Evolutionary conservation across 75 land plant genomes (phyloP).

Genomic region (Pinus taeda): DNA sequence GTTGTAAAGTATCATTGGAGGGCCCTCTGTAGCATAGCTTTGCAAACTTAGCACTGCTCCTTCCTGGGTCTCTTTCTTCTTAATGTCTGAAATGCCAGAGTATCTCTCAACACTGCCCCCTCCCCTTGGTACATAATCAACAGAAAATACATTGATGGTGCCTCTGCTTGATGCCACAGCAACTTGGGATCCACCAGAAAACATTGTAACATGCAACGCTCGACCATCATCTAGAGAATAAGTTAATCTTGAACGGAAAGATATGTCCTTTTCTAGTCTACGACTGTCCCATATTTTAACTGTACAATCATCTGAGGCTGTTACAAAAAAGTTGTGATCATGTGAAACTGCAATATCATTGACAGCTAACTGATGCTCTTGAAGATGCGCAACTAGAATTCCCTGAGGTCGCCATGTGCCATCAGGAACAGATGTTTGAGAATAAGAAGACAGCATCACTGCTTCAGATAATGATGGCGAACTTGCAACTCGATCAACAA

Average conservation of each 20-base stretch:
- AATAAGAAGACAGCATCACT: constrained; percentile 25
- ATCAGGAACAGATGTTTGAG: constrained; percentile 47
- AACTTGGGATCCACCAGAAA: constrained; percentile 74
- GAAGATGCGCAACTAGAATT: constrained; percentile 88
- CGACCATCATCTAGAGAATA: constrained; percentile 65
- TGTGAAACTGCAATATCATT: constrained; percentile 89
- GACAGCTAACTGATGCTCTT: constrained; percentile 94
- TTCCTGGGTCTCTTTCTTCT: constrained; percentile 68
- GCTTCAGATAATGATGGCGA: constrained; percentile 23
- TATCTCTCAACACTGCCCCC: constrained; percentile 76
- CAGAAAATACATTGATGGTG: constrained; percentile 73
- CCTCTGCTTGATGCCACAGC: constrained; percentile 90
- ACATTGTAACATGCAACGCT: constrained; percentile 67
- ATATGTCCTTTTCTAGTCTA: constrained; percentile 89
- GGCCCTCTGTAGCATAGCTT: constrained; percentile 58
- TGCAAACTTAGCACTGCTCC: constrained; percentile 73
- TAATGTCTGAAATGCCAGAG: constrained; percentile 76
- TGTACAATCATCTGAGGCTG: constrained; percentile 93
- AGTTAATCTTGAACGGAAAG: constrained; percentile 91
- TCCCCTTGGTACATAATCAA: constrained; percentile 75
- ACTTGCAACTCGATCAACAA: constrained; percentile 17
- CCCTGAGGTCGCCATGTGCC: constrained; percentile 96
- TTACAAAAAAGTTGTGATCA: constrained; percentile 89
- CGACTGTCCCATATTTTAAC: constrained; percentile 96
- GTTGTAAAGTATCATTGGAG: constrained; percentile 78